Conservation (phyloP, 768 basidiomycete genomes). For the Rhodotorula toruloides region DNA sequence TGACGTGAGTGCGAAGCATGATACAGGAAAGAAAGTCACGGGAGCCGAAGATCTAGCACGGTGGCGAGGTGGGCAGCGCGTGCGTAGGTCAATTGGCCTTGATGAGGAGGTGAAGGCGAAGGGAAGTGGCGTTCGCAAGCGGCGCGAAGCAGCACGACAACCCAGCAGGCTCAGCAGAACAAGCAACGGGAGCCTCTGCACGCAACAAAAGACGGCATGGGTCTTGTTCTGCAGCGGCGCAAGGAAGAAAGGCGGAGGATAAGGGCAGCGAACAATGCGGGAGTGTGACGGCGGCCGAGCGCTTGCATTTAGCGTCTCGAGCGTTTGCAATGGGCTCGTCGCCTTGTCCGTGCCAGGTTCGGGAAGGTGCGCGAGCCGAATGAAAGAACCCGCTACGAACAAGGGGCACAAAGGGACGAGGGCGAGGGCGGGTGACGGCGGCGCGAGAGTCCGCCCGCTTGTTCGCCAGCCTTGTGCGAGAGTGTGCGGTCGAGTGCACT, state of each 20-base stretch:
- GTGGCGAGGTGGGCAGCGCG: background rate
- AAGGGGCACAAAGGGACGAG: slow-evolving; percentile 1
- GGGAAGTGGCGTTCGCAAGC: background rate
- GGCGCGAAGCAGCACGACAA: too few species aligned
- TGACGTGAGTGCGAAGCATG: background rate
- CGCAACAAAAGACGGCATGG: background rate
- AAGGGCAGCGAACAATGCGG: background rate
- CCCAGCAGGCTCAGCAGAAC: too few species aligned
- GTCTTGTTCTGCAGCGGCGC: background rate
- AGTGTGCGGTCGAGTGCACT: too few species aligned
- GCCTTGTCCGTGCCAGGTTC: too few species aligned
- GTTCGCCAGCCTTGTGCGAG: background rate
- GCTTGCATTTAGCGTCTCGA: too few species aligned
- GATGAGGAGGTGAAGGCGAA: background rate
- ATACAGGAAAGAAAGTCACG: background rate
- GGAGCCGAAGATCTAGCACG: background rate
- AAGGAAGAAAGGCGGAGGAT: background rate
- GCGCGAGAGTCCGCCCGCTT: background rate
- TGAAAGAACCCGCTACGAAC: background rate
- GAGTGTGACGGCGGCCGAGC: too few species aligned
- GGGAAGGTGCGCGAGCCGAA: background rate
- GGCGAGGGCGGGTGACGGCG: background rate
- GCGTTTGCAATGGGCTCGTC: too few species aligned
- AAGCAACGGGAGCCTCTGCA: too few species aligned
- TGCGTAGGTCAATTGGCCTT: too few species aligned